A percentile compares a stretch with the other conserved stretches of the same genome.
Evolutionary conservation across 1,284 basidiomycete genomes (phyloP).

Genomic region (Malassezia sp.): DNA sequence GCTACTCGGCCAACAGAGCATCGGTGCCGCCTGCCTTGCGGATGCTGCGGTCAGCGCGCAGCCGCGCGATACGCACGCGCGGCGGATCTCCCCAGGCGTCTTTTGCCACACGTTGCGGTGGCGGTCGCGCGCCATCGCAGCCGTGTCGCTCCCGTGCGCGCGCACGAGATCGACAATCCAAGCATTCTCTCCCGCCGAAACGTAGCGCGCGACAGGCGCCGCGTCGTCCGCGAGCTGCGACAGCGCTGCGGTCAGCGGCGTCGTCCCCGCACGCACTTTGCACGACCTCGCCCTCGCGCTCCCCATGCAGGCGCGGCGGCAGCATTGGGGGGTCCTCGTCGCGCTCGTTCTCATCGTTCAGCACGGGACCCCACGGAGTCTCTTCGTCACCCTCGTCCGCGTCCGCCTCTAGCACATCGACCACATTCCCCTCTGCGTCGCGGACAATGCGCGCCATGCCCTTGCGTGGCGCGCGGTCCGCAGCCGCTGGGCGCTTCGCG

Average conservation of each 20-base stretch:
- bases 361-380: conserved; percentile 45
- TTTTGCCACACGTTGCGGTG: conserved; percentile 73
- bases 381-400: conserved; percentile 48
- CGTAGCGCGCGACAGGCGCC: conserved; percentile 54
- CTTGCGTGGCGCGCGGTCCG: conserved; percentile 43
- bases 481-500: neutral
- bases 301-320: conserved; percentile 5
- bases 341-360: conserved; percentile 19
- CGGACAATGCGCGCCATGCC: conserved; percentile 75
- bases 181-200: conserved; percentile 59
- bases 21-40: conserved; percentile 12
- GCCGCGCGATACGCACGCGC: conserved; percentile 28
- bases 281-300: conserved; percentile 8
- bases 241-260: conserved; percentile 49
- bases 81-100: conserved; percentile 67
- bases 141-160: conserved; percentile 63
- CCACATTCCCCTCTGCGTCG: conserved; percentile 67
- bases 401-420: conserved; percentile 62
- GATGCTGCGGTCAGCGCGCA: conserved; percentile 2
- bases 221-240: conserved; percentile 51
- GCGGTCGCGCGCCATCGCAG: conserved; percentile 67
- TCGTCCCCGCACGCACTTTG: conserved; percentile 14
- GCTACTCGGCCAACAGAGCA: neutral
- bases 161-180: conserved; percentile 61
- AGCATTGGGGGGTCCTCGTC: conserved; percentile 16